Conservation (phyloP, 345 rosid genomes). For the Heritiera littoralis region DNA sequence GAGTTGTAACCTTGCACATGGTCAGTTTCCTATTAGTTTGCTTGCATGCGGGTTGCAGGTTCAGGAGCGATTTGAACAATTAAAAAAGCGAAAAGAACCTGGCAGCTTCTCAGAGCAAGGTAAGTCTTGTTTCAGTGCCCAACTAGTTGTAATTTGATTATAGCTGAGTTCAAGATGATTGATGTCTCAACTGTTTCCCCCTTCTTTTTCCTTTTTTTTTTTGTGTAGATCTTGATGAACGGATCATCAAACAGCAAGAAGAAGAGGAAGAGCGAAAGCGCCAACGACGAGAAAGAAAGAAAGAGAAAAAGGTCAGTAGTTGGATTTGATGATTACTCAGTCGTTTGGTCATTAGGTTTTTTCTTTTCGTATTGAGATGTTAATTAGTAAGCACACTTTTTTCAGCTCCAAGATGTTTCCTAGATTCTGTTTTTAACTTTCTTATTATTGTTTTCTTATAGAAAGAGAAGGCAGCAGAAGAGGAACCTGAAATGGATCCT, state of each 20-base stretch:
- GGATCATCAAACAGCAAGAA: conserved; percentile 80
- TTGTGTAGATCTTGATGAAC: conserved; percentile 77
- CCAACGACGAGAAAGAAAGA: conserved; percentile 80
- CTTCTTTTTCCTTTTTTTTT: not conserved
- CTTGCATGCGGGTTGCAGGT: conserved; percentile 50
- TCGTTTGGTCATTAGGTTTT: not conserved
- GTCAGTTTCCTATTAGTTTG: not conserved
- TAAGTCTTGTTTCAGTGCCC: conserved; percentile 33
- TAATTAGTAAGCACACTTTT: not conserved
- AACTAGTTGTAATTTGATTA: not conserved
- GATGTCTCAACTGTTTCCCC: not conserved
- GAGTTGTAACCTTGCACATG: not conserved
- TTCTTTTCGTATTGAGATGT: not conserved
- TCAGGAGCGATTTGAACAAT: conserved; percentile 77
- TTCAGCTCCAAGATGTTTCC: not conserved
- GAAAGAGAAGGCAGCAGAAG: conserved; percentile 85
- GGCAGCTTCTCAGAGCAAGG: conserved; percentile 93
- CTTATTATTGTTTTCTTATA: not conserved
- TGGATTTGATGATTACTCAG: not conserved
- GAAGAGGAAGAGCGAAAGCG: conserved; percentile 90
- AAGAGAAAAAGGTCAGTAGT: conserved; percentile 83
- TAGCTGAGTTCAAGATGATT: not conserved
- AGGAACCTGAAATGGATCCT: conserved; percentile 82
- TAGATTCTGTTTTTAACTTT: not conserved
- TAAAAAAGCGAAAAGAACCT: conserved; percentile 86